These are phyloP conservation scores for Hypoxylon sp. DNA, from an alignment of 2,329 filamentous ascomycete genomes.

Conservation along the genomic window DNA sequence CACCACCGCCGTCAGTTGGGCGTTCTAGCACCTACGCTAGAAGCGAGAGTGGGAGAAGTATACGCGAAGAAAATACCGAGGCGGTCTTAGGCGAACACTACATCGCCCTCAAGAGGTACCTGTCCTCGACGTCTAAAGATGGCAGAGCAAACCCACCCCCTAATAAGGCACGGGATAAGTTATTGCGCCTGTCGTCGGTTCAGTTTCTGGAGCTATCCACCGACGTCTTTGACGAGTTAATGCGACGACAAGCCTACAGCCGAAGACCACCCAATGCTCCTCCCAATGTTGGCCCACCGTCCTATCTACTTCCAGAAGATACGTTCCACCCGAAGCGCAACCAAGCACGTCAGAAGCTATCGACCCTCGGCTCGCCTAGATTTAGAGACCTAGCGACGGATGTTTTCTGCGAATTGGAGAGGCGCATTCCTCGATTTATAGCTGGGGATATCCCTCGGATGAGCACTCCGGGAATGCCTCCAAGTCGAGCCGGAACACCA, in stretches of 20 bases:
- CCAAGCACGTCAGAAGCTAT: constrained; percentile 95
- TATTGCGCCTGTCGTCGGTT: constrained; percentile 87
- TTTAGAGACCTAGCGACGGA: constrained; percentile 95
- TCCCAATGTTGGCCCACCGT: constrained; percentile 68
- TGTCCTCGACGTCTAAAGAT: constrained; percentile 78
- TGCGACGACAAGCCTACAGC: constrained; percentile 81
- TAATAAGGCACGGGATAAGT: constrained; percentile 94
- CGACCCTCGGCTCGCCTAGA: constrained; percentile 85
- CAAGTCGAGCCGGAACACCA: constrained; percentile 73
- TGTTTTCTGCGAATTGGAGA: constrained; percentile 94
- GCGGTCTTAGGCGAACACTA: constrained; percentile 83
- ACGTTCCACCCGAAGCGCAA: constrained; percentile 97
- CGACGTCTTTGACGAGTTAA: constrained; percentile 95
- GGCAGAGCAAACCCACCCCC: constrained; percentile 80
- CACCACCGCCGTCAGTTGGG: constrained; percentile 89
- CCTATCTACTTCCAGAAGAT: constrained; percentile 84
- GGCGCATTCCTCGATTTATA: constrained; percentile 86
- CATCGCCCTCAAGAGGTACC: constrained; percentile 79
- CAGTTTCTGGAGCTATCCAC: constrained; percentile 98
- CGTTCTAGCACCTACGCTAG: constrained; percentile 83
- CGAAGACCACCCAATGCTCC: constrained; percentile 66
- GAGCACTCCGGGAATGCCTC: constrained; percentile 68
- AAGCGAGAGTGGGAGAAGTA: constrained; percentile 74
- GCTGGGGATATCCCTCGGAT: constrained; percentile 76
- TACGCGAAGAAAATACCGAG: constrained; percentile 71